Evolutionary conservation across 2,329 filamentous ascomycete species (phyloP).

Genomic region (Akanthomyces dipterigenus): DNA sequence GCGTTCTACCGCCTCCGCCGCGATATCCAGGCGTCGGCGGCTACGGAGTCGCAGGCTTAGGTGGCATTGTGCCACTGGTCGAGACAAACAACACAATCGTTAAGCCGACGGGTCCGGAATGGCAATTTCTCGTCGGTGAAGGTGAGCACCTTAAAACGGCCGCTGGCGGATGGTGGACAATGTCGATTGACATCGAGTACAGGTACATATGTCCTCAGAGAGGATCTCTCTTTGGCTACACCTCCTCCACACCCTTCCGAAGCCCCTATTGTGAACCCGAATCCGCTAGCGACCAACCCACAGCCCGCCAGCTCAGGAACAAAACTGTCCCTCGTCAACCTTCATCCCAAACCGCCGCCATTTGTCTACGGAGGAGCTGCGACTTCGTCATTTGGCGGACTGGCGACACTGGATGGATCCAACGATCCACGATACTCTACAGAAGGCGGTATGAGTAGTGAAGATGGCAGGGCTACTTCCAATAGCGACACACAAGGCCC

Average conservation of each 20-base stretch:
- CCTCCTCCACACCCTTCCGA: conserved; percentile 95
- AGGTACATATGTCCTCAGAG: conserved; percentile 87
- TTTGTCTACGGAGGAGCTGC: conserved; percentile 49
- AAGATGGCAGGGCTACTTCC: conserved; percentile 47
- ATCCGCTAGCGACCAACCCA: conserved; percentile 80
- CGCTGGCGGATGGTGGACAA: too few species aligned
- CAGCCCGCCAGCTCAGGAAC: conserved; percentile 80
- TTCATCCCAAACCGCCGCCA: conserved; percentile 55
- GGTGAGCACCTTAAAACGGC: conserved; percentile 41
- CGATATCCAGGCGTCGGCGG: conserved; percentile 71
- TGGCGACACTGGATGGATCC: conserved; percentile 46
- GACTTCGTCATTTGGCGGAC: conserved; percentile 41
- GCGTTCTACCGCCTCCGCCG: conserved; percentile 79
- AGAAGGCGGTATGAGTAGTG: conserved; percentile 53
- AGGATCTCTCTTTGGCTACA: conserved; percentile 86
- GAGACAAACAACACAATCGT: conserved; percentile 90
- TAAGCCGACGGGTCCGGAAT: conserved; percentile 74
- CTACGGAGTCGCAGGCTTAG: conserved; percentile 63
- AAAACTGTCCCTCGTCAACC: conserved; percentile 69
- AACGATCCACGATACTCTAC: conserved; percentile 54
- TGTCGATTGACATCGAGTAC: not conserved
- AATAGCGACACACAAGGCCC: conserved; percentile 42
- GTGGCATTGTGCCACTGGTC: conserved; percentile 66
- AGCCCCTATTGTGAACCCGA: conserved; percentile 77
- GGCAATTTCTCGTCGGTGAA: conserved; percentile 89